Evolutionary conservation across 129 eudicot species (phyloP), one percentile per base, ranked within the genome.

Genomic region (Flaveria sonorensis): DNA sequence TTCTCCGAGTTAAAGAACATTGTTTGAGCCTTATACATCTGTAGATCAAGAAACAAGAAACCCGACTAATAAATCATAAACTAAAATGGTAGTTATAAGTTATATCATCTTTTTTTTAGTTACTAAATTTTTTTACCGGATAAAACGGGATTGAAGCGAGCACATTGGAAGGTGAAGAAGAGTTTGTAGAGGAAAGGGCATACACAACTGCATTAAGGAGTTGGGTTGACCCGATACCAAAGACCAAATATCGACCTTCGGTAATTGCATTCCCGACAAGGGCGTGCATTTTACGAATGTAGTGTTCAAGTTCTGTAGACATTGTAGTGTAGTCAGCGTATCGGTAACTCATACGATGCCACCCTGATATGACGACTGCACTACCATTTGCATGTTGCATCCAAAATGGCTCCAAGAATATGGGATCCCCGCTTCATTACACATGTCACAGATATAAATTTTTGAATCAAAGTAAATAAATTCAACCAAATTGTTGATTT

Each of bases 161-260:
- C 2, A 88, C 91, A 47, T 28, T 68, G 5, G 86, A 70, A 1
- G 65, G 65, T 21, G 65, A 20, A 21, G 65, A 59, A 59, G 64
- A 59, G 36, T 23, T 61, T 61, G 26, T 74, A 72, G 59, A 16
- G 60, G 93, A 77, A 60, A 88, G 91, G 10, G 96, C 91, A 73
- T 73, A 76, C 28, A 90, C 86, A 10, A 93, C 93, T 68, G 96
- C 93, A 40, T 47, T 70, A 2, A 88, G 81, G 45, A 90, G 89
- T 56, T 88, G 89, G 2, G 93, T 77, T 18, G 93, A 88, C n/a
- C 91, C 93, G 10, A 57, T 68, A 12, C 93, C 93, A 32, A 84
- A 84, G 11, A 88, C 73, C 9, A 90, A 77, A 72, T 65, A 80
- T 77, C 65, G 86, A 6, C 87, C 91, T 20, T 86, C 45, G 3